These are phyloP conservation scores for Fusarium sulawesiense DNA, from an alignment of 2,329 filamentous ascomycete genomes.

Conservation along the genomic window DNA sequence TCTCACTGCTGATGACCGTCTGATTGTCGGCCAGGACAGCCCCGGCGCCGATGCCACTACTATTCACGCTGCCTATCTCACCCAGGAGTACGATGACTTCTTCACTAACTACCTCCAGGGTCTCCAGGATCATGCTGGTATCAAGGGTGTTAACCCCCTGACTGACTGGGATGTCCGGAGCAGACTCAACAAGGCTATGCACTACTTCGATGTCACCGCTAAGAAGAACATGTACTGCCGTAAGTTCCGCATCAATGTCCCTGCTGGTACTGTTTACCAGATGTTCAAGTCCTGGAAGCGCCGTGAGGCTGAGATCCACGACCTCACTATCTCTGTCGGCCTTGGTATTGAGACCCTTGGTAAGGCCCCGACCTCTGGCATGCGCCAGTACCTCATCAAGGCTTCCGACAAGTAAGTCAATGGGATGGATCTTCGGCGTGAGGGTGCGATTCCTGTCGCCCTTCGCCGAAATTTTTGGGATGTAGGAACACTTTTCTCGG, in stretches of 20 bases:
- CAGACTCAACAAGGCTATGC: conserved; percentile 28
- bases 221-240: conserved; percentile 26
- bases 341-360: conserved; percentile 36
- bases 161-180: conserved; percentile 20
- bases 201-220: conserved; percentile 35
- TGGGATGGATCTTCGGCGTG: fast-evolving
- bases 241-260: conserved; percentile 2
- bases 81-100: conserved; percentile 31
- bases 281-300: conserved; percentile 47
- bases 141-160: neutral
- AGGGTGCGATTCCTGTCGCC: fast-evolving
- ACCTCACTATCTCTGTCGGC: conserved; percentile 19
- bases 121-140: conserved; percentile 31
- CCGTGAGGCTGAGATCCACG: conserved; percentile 19
- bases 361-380: conserved; percentile 35
- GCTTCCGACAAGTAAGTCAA: neutral
- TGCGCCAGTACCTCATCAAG: conserved; percentile 37
- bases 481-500: neutral
- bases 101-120: conserved; percentile 30
- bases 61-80: conserved; percentile 25
- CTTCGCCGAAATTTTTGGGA: neutral
- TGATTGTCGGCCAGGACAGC: conserved; percentile 38
- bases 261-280: conserved; percentile 18
- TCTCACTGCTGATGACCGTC: conserved; percentile 22
- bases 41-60: conserved; percentile 2